Evolutionary conservation across 768 basidiomycete genomes (phyloP), one percentile per base, ranked within the genome.

Genomic region (Pulveroboletus sp.): DNA sequence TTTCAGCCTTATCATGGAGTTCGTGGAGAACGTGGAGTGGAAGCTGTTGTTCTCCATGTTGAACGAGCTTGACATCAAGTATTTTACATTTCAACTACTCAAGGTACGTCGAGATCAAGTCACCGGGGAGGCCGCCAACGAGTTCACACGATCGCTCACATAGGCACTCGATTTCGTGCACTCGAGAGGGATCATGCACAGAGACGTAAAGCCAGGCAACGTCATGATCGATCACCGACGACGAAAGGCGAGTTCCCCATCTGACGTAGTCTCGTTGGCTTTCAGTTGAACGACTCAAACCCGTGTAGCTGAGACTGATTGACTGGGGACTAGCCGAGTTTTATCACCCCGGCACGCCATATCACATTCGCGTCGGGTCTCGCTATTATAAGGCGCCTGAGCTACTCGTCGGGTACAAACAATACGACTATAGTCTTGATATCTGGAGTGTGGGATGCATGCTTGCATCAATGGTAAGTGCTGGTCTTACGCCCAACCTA

Each of bases 241-340:
- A 53, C 73, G 80, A 40, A 74, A 77, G 76, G 78, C 85, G 51
- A 60, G 76, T 56, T 10, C 7, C 4, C 15, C 15, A 13, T 44
- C 28, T 3, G n/a, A n/a, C n/a, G 27, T 39, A 46, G 46, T 28
- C 39, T 46, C 49, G 35, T 38, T 14, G 39, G 7, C n/a, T 10
- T 7, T 36, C 2, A n/a, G 26, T 17, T 31, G 8, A 18, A 40
- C 30, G 21, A 33, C 9, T 38, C 27, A 41, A 51, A 42, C 51
- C 36, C 14, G 30, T 53, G 27, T 54, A 79, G 79, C 61, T 80
- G 42, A 70, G 76, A 24, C 64, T 87, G 51, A 87, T 86, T 54
- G 85, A 87, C 67, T 87, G 85, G 85, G 85, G 85, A 31, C 66
- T 87, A 47, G 85, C 84, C 32, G 85, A 87, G 62, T 87, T 87